Evolutionary conservation across 2,329 filamentous ascomycete species (phyloP).

Genomic region (Trichoderma atrobrunneum): DNA sequence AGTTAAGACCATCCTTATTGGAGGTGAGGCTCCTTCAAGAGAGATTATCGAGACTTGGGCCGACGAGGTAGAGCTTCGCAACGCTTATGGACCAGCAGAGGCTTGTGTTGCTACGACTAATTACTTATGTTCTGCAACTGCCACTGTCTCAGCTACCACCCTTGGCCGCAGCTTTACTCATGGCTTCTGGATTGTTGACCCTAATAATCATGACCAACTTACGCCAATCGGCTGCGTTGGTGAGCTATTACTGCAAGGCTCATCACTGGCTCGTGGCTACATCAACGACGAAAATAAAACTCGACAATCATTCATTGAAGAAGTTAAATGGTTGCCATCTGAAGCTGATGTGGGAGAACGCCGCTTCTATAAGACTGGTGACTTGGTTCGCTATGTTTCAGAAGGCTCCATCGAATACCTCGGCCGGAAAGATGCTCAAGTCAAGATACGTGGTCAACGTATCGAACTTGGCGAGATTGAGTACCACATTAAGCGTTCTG

Average conservation of each 20-base stretch:
- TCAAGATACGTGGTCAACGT: slow-evolving; percentile 18
- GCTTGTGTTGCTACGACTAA: not conserved
- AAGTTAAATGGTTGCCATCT: not conserved
- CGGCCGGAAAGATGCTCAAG: slow-evolving; percentile 14
- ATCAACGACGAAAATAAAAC: slow-evolving; percentile 25
- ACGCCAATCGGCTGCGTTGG: slow-evolving; percentile 25
- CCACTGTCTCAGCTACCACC: not conserved
- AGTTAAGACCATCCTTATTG: slow-evolving; percentile 15
- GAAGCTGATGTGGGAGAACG: not conserved
- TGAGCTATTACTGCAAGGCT: slow-evolving; percentile 26
- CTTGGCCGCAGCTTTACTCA: slow-evolving; percentile 13
- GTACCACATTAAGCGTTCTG: not conserved
- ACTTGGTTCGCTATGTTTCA: slow-evolving; percentile 9
- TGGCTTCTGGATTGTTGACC: slow-evolving; percentile 24
- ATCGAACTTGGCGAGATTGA: slow-evolving; percentile 17
- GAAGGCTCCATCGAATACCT: slow-evolving; percentile 8
- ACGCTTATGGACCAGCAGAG: slow-evolving; percentile 25
- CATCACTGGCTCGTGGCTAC: slow-evolving; percentile 25
- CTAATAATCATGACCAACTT: slow-evolving; percentile 22
- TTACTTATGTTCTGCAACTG: not conserved
- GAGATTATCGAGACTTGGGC: slow-evolving; percentile 21
- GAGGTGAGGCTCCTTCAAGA: slow-evolving; percentile 33
- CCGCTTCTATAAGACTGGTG: slow-evolving; percentile 19
- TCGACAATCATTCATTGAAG: slow-evolving; percentile 19
- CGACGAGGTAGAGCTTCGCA: slow-evolving; percentile 5